Percentiles rank a stretch among this genome's conserved stretches.
These are phyloP conservation scores for Bolboschoenoplectus hybrid DNA, from an alignment of 202 grass and related monocot genomes.

Conservation along the genomic window DNA sequence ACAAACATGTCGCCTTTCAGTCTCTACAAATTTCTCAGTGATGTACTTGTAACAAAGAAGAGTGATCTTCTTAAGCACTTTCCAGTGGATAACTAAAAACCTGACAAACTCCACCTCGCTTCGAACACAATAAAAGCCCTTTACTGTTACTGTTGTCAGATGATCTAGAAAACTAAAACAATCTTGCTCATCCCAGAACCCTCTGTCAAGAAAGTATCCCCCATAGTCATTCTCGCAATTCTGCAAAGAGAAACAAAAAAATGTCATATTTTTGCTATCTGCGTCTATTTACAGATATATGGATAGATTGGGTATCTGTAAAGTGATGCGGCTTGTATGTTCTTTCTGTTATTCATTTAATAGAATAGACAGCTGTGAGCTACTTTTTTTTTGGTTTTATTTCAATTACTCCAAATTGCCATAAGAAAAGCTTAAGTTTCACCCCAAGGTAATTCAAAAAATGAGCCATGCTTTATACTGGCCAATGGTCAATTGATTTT, in stretches of 20 bases:
- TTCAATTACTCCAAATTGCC: not conserved
- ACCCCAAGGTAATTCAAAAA: not conserved
- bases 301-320: not conserved
- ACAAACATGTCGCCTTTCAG: not conserved
- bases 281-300: not conserved
- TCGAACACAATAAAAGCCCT: not conserved
- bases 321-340: not conserved
- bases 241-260: not conserved
- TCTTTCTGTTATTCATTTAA: not conserved
- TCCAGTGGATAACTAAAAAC: not conserved
- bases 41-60: not conserved
- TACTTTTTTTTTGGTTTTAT: not conserved
- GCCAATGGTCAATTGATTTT: not conserved
- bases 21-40: not conserved
- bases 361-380: not conserved
- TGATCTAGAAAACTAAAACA: not conserved
- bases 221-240: not conserved
- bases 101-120: not conserved
- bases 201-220: not conserved
- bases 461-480: not conserved
- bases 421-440: not conserved
- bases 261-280: not conserved
- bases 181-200: not conserved
- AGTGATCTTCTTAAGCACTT: not conserved
- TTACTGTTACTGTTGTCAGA: not conserved